Conservation (phyloP, 805 yeast species). For the Clavispora asparagi region DNA sequence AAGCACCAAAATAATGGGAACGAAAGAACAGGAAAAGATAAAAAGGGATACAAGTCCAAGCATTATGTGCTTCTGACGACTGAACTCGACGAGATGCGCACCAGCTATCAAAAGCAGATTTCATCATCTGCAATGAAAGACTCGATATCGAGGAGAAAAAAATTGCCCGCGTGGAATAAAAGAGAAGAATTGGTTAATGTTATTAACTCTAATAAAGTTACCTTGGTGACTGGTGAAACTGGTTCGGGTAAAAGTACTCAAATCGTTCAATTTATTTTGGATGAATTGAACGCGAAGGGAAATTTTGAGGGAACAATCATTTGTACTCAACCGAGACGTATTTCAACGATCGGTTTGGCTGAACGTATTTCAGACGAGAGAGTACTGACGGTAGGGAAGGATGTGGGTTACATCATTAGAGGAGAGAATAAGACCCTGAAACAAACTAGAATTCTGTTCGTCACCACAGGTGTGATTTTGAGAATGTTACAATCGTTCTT, state of each 20-base stretch:
- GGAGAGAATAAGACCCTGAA: slow-evolving; percentile 72
- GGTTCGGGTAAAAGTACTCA: slow-evolving; percentile 98
- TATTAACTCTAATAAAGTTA: slow-evolving; percentile 56
- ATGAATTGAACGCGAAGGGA: slow-evolving; percentile 47
- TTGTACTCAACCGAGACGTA: slow-evolving; percentile 95
- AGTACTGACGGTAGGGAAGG: slow-evolving; percentile 56
- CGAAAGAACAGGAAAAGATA: not conserved
- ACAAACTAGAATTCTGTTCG: slow-evolving; percentile 72
- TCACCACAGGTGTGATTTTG: slow-evolving; percentile 88
- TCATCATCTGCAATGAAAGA: slow-evolving; percentile 23
- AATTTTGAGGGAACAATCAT: slow-evolving; percentile 57
- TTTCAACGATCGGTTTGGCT: slow-evolving; percentile 90
- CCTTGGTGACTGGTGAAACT: slow-evolving; percentile 90
- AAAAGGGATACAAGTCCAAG: not conserved
- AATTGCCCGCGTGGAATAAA: slow-evolving; percentile 83
- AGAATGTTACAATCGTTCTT: slow-evolving; percentile 69
- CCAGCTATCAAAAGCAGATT: slow-evolving; percentile 1
- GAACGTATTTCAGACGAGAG: slow-evolving; percentile 89
- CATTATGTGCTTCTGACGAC: not conserved
- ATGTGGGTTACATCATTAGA: slow-evolving; percentile 84
- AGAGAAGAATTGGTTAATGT: slow-evolving; percentile 49
- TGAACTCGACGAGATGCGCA: slow-evolving; percentile 1
- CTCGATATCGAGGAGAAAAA: slow-evolving; percentile 41
- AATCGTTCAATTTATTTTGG: slow-evolving; percentile 83
- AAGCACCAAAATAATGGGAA: not conserved